Conservation (phyloP, 768 basidiomycete species). For the Hortiboletus flavorubellus region DNA sequence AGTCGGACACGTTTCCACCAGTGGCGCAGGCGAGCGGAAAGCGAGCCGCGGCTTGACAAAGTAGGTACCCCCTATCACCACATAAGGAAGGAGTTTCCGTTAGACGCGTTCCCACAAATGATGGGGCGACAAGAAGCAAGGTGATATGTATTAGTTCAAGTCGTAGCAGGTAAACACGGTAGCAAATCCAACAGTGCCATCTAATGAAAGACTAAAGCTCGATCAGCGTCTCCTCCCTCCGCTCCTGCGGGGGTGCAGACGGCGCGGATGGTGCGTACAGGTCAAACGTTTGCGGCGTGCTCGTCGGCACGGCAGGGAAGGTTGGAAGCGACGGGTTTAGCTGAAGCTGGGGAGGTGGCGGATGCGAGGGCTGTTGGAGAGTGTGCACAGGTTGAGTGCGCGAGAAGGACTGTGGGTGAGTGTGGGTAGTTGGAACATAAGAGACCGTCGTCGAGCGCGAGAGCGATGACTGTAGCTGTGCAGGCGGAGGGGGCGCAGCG, state of each 20-base stretch:
- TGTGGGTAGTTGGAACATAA: slow-evolving; percentile 10
- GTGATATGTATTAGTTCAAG: neutral
- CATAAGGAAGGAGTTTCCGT: too few species aligned
- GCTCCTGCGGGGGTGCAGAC: slow-evolving; percentile 48
- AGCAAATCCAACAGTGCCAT: neutral
- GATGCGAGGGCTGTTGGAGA: slow-evolving; percentile 8
- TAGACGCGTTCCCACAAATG: too few species aligned
- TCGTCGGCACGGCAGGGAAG: slow-evolving; percentile 66
- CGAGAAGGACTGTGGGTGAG: slow-evolving; percentile 4
- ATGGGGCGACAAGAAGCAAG: too few species aligned
- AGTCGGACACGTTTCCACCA: too few species aligned
- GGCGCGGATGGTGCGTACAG: slow-evolving; percentile 48
- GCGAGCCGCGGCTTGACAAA: too few species aligned
- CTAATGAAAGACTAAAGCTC: slow-evolving; percentile 29
- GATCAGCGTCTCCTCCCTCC: slow-evolving; percentile 57
- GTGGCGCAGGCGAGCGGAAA: too few species aligned
- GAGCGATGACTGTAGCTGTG: slow-evolving; percentile 18
- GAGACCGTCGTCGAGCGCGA: slow-evolving; percentile 23
- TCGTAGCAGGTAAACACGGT: neutral
- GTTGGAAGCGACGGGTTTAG: slow-evolving; percentile 41
- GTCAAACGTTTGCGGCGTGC: slow-evolving; percentile 50
- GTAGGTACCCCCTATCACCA: too few species aligned
- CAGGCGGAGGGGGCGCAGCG: slow-evolving; percentile 8
- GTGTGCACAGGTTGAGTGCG: slow-evolving; percentile 4
- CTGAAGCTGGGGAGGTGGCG: slow-evolving; percentile 16